These are phyloP conservation scores for Hymenoscyphus linearis DNA, from an alignment of 2,329 filamentous ascomycete species.

Conservation along the genomic window DNA sequence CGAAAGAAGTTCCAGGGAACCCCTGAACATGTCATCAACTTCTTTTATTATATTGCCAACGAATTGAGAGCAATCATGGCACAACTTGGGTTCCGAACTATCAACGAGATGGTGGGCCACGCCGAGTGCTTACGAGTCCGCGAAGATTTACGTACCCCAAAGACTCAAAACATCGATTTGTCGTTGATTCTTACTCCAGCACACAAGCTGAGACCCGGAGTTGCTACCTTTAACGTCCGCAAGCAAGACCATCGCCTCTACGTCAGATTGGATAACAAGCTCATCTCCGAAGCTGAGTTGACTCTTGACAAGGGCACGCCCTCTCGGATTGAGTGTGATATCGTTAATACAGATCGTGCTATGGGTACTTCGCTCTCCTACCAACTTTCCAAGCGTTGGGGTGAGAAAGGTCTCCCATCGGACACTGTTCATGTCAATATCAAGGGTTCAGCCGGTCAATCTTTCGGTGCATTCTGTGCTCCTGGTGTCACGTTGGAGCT, in stretches of 20 bases:
- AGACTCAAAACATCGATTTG: constrained; percentile 89
- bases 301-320: constrained; percentile 92
- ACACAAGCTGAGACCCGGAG: constrained; percentile 90
- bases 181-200: constrained; percentile 90
- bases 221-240: constrained; percentile 94
- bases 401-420: constrained; percentile 80
- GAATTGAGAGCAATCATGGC: constrained; percentile 97
- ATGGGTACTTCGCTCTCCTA: constrained; percentile 93
- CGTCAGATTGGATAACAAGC: constrained; percentile 90
- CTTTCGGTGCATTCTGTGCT: constrained; percentile 90
- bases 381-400: constrained; percentile 89
- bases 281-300: constrained; percentile 91
- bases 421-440: constrained; percentile 96
- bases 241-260: constrained; percentile 96
- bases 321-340: constrained; percentile 88
- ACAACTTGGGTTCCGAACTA: constrained; percentile 85
- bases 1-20: constrained; percentile 90
- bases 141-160: constrained; percentile 80
- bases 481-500: constrained; percentile 91
- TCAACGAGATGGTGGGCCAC: constrained; percentile 97
- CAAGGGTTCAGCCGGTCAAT: constrained; percentile 93
- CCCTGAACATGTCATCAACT: constrained; percentile 96
- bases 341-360: constrained; percentile 93
- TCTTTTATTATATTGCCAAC: constrained; percentile 86
- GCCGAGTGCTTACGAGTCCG: constrained; percentile 82